Conservation (phyloP, 192 early-diverging fungal species). For the Gigaspora rosea region DNA sequence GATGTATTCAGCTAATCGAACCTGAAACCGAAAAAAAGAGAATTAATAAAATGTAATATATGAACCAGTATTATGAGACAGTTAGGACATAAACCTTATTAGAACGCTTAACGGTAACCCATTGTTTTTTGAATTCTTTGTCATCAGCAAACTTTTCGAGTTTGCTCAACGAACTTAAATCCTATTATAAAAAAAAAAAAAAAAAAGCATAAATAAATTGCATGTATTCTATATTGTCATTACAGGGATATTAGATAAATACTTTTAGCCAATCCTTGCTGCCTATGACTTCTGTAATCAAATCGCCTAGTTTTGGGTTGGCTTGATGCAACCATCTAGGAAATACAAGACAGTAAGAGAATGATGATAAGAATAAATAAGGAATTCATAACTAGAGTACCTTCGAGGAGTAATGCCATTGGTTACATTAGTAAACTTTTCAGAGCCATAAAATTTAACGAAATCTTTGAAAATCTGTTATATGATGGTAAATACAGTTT, state of each 20-base stretch:
- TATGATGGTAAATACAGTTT: too few species aligned
- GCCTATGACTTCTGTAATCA: slow-evolving; percentile 84
- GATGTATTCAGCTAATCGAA: slow-evolving; percentile 85
- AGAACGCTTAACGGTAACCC: slow-evolving; percentile 86
- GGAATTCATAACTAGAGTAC: slow-evolving; percentile 22
- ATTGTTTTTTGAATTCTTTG: slow-evolving; percentile 73
- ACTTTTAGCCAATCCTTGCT: slow-evolving; percentile 66
- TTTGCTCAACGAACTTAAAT: slow-evolving; percentile 65
- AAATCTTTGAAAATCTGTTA: slow-evolving; percentile 86
- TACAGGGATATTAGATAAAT: background rate
- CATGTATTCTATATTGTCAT: background rate
- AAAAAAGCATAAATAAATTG: background rate
- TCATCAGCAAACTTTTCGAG: slow-evolving; percentile 69
- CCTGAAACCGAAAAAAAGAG: background rate
- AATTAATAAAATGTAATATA: background rate
- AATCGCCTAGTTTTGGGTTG: slow-evolving; percentile 80
- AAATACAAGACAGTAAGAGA: slow-evolving; percentile 30
- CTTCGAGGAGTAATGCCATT: slow-evolving; percentile 95
- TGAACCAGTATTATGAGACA: background rate
- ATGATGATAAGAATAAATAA: background rate
- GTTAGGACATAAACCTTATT: slow-evolving; percentile 73
- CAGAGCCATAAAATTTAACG: slow-evolving; percentile 80
- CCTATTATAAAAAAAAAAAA: slow-evolving; percentile 39
- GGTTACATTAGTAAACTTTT: slow-evolving; percentile 96
- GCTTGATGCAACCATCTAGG: slow-evolving; percentile 94